Evolutionary conservation across 2,329 filamentous ascomycete genomes (phyloP).

Genomic region (Drechslera avenae): DNA sequence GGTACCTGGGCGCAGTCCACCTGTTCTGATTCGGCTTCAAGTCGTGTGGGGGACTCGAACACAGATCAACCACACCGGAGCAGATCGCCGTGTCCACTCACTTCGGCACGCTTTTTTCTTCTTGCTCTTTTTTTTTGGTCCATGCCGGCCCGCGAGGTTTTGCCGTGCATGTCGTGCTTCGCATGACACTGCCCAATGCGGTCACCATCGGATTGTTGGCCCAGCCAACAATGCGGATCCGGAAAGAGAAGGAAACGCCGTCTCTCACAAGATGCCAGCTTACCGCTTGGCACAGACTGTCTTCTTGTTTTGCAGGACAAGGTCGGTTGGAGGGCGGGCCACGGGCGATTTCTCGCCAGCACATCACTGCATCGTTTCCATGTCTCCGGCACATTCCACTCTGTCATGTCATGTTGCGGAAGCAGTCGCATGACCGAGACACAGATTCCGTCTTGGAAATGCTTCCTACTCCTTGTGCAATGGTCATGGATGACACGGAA

Average conservation of each 20-base stretch:
- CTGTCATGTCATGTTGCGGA: constrained; percentile 10
- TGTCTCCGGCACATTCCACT: not conserved
- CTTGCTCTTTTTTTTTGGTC: not conserved
- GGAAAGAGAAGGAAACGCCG: not conserved
- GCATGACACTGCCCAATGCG: constrained; percentile 11
- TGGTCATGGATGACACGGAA: constrained; percentile 16
- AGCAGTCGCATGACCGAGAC: constrained; percentile 21
- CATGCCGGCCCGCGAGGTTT: constrained; percentile 9
- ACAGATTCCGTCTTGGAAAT: constrained; percentile 14
- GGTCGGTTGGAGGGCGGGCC: not conserved
- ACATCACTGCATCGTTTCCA: not conserved
- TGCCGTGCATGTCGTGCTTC: constrained; percentile 12
- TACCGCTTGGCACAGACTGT: not conserved
- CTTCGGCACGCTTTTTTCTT: not conserved
- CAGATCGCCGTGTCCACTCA: too few species aligned
- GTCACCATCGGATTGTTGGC: constrained; percentile 1
- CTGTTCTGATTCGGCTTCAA: constrained; percentile 3
- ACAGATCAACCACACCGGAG: too few species aligned
- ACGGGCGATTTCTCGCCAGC: not conserved
- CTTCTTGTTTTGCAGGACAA: not conserved
- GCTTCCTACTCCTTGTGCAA: constrained; percentile 11
- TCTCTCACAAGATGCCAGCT: not conserved
- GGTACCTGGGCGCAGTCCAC: too few species aligned
- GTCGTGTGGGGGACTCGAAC: not conserved
- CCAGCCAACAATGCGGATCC: not conserved